A percentile compares a stretch with the other conserved stretches of the same genome.
These are phyloP conservation scores for Huntiella abstrusa DNA, from an alignment of 2,329 filamentous ascomycete genomes.

Conservation along the genomic window DNA sequence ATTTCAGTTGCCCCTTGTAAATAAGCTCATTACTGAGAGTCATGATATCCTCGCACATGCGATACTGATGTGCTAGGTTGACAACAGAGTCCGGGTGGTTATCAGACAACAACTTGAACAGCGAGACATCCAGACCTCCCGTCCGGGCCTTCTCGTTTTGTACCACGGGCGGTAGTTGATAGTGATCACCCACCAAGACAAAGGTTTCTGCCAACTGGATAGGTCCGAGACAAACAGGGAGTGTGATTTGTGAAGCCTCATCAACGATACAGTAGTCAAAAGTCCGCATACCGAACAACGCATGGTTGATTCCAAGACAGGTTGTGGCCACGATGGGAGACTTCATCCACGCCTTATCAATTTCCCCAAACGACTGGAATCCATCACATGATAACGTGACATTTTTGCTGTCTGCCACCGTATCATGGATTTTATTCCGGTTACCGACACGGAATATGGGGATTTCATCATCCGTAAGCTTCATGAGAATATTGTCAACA, in stretches of 20 bases:
- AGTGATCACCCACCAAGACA: conserved; percentile 89
- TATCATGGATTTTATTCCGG: conserved; percentile 67
- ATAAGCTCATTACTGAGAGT: conserved; percentile 80
- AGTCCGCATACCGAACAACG: conserved; percentile 67
- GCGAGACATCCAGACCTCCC: conserved; percentile 74
- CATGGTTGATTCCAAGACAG: conserved; percentile 78
- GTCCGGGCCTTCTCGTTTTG: conserved; percentile 74
- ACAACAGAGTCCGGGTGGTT: conserved; percentile 73
- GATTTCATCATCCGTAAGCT: conserved; percentile 62
- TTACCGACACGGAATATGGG: conserved; percentile 73
- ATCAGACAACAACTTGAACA: conserved; percentile 89
- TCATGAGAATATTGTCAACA: conserved; percentile 93
- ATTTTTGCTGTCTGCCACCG: conserved; percentile 39
- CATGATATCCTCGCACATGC: conserved; percentile 98
- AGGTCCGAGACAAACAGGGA: conserved; percentile 84
- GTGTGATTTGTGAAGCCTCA: conserved; percentile 90
- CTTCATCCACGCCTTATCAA: conserved; percentile 66
- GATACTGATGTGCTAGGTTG: conserved; percentile 87
- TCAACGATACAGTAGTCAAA: conserved; percentile 99
- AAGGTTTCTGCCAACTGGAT: conserved; percentile 87
- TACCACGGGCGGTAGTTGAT: conserved; percentile 84
- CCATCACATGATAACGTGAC: conserved; percentile 57
- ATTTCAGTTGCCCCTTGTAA: conserved; percentile 78
- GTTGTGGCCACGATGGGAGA: conserved; percentile 87
- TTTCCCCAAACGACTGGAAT: conserved; percentile 62